Evolutionary conservation across 352 stramenopile species (phyloP), one percentile per base, ranked within the genome.

Genomic region (Pythium scleroteichum): DNA sequence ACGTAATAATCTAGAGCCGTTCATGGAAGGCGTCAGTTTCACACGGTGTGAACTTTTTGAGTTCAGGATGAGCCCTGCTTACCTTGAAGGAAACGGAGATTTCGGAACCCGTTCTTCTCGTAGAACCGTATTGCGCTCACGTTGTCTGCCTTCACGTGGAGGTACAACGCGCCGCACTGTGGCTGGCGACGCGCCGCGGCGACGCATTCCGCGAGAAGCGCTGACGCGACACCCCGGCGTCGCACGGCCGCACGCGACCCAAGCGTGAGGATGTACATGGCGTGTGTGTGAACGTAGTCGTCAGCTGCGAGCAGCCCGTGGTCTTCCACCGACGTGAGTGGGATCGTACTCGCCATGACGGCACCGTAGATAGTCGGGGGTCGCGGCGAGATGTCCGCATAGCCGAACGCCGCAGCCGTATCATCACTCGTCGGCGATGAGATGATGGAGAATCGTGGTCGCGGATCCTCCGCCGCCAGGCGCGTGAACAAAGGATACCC

Each of bases 211-310:
- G 89, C 66, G 22, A 99, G 64, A 44, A 99, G 69, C 42, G 82
- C 83, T 6, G 88, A 96, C 9, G 92, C 95, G 64, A 99, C 91
- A 56, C 95, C 94, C 33, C 78, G 78, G 16, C 93, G 69, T 60
- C 96, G 81, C 62, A 96, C 96, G 16, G 86, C 78, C 1, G 73
- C 58, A n/a, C 76, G 73, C 2, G 87, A 96, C 5, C 95, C 95
- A 14, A 99, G 75, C 27, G 96, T 99, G 58, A 99, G 90, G 50
- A 99, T 98, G 73, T 99, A 99, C 85, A 98, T 98, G 55, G 98
- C 83, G 55, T 84, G 76, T 2, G 76, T 88, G 69, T 97, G 79
- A 16, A 64, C 71, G 78, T 66, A 56, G 66, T 88, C 71, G 53
- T 78, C 72, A 0, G 59, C 62, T 13, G 88, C 72, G 51, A 90